Evolutionary conservation across 2,329 filamentous ascomycete genomes (phyloP), one percentile per base, ranked within the genome.

Genomic region (Parasarocladium wereldwijsianum): DNA sequence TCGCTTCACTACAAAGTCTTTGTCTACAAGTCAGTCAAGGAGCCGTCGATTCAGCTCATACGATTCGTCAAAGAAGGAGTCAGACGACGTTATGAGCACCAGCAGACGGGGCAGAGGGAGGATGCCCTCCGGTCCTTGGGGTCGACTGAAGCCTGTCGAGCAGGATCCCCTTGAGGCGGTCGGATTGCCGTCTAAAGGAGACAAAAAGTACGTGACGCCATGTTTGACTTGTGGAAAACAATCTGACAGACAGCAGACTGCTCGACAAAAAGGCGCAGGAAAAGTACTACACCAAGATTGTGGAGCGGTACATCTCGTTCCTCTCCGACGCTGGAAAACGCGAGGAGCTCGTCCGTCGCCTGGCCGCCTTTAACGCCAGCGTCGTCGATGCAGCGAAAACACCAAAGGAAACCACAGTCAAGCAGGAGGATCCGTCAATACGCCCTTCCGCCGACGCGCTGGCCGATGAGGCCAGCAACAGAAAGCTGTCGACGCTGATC

Each of bases 141-240:
- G 68, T 35, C 66, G 80, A 38, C 59, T 92, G 38, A 85, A 79
- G 50, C 77, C 81, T 9, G 66, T 76, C 36, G 70, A 77, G 25
- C 59, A 73, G 34, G 85, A 94, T 50, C 71, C 81, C 10, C 61
- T 96, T 17, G 81, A 92, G 42, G 68, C 64, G 36, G 79, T 92
- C 40, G 86, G 87, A 2, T 65, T 93, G 39, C 83, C 83, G 4
- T 93, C 85, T 3, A 94, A 93, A 48, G 87, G 87, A 31, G 87
- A 96, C 52, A 80, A 66, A 27, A 77, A 80, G 85, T 87, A 61
- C 22, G 47, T 34, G 16, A 8, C 10, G 17, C 5, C 11, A 10
- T 29, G 8, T 14, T 9, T 5, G 8, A 11, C 14, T 15, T 16
- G 8, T 7, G 8, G 17, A 6, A 20, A 13, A 29, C 5, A 20